Conservation (phyloP, 345 rosid genomes). For the Populus euphratica region DNA sequence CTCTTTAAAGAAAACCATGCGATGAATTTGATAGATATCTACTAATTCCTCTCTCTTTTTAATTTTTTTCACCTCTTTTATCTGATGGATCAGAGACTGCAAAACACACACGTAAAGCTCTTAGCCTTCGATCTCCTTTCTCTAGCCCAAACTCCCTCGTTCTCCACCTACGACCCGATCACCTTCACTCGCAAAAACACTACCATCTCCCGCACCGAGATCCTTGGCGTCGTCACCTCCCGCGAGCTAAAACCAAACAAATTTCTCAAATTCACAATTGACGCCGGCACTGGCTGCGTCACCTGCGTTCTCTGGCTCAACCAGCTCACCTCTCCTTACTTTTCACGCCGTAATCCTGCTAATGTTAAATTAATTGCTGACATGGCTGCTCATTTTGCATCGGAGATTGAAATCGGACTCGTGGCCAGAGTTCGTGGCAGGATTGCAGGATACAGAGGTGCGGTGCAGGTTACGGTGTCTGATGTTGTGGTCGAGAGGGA, state of each 20-base stretch:
- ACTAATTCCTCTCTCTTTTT: background rate
- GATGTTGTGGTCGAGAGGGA: slow-evolving; percentile 66
- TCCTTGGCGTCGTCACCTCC: slow-evolving; percentile 54
- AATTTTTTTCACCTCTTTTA: background rate
- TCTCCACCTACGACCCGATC: slow-evolving; percentile 31
- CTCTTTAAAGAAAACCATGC: background rate
- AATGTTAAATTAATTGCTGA: slow-evolving; percentile 48
- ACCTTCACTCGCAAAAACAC: slow-evolving; percentile 32
- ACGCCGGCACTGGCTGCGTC: slow-evolving; percentile 55
- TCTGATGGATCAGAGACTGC: slow-evolving; percentile 37
- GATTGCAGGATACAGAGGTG: slow-evolving; percentile 51
- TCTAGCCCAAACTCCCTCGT: slow-evolving; percentile 32
- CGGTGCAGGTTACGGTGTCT: slow-evolving; percentile 58
- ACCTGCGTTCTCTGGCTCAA: slow-evolving; percentile 82
- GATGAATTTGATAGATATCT: background rate
- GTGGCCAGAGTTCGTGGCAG: slow-evolving; percentile 71
- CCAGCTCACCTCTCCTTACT: slow-evolving; percentile 54
- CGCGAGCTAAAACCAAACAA: slow-evolving; percentile 48
- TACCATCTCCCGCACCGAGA: slow-evolving; percentile 57
- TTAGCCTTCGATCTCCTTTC: slow-evolving; percentile 50
- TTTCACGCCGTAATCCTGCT: slow-evolving; percentile 39
- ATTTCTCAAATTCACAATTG: slow-evolving; percentile 54
- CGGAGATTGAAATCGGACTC: slow-evolving; percentile 44
- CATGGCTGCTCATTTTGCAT: slow-evolving; percentile 40
- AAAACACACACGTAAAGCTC: slow-evolving; percentile 54